A percentile compares a stretch with the other conserved stretches of the same genome.
Conservation (phyloP, 2,329 filamentous ascomycete species). For the Microdochium nivale region DNA sequence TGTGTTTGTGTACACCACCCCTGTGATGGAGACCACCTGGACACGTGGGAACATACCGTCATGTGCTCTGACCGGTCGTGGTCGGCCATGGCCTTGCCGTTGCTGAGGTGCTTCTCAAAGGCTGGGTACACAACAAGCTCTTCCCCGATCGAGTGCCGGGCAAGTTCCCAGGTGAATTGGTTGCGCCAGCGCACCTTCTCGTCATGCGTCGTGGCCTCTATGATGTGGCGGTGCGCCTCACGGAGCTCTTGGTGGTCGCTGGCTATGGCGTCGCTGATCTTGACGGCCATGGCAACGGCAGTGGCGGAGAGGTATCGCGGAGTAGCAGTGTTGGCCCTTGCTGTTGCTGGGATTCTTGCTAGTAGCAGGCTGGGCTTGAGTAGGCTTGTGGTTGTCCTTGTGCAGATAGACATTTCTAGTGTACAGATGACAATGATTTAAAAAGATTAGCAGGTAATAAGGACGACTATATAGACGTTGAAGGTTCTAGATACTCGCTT, state of each 20-base stretch:
- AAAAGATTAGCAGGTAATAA: no score
- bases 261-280: conserved; percentile 23
- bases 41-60: conserved; percentile 17
- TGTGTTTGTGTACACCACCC: no score
- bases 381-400: no score
- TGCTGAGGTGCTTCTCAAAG: conserved; percentile 36
- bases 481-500: no score
- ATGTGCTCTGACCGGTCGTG: conserved; percentile 39
- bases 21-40: not conserved
- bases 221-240: conserved; percentile 31
- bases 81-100: conserved; percentile 34
- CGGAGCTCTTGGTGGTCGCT: conserved; percentile 27
- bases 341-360: no score
- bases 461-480: no score
- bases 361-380: no score
- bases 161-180: conserved; percentile 38
- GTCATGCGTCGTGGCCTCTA: conserved; percentile 23
- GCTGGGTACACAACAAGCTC: conserved; percentile 45
- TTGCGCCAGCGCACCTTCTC: conserved; percentile 33
- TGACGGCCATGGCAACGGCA: not conserved
- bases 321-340: no score
- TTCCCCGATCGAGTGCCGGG: conserved; percentile 37
- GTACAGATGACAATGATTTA: no score
- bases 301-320: not conserved
- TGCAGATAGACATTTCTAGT: no score